phyloP scores from a whole-genome alignment of 768 basidiomycete genomes.

The Chlorophyllum brunneum region DNA sequence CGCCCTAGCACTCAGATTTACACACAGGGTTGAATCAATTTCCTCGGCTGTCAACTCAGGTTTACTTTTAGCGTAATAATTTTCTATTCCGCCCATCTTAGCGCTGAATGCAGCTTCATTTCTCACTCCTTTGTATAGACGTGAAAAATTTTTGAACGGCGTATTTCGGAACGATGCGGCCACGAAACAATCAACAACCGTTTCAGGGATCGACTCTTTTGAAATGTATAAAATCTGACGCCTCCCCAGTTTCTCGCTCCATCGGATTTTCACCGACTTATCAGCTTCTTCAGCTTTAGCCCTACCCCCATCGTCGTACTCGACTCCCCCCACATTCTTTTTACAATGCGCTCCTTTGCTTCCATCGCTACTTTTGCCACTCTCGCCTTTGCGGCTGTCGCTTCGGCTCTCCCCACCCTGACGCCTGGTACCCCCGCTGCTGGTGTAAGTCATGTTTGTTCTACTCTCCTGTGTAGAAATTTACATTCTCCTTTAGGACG shows the following conservation, averaged over 20 bases:
- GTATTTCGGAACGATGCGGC: background rate
- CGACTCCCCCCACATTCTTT: slow-evolving; percentile 13
- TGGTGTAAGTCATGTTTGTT: background rate
- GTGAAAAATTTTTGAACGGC: background rate
- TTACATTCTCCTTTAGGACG: background rate
- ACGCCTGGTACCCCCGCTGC: background rate
- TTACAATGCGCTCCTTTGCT: slow-evolving; percentile 9
- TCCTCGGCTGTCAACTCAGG: background rate
- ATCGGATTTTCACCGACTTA: background rate
- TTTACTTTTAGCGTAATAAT: slow-evolving; percentile 2
- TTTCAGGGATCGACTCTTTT: background rate
- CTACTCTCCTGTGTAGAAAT: background rate
- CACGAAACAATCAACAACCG: background rate
- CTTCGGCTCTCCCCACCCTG: slow-evolving; percentile 12
- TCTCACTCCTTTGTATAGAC: background rate
- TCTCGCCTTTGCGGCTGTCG: slow-evolving; percentile 7
- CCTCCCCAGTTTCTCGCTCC: background rate
- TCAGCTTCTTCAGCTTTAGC: background rate
- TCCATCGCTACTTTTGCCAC: slow-evolving; percentile 17
- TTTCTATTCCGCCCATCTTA: slow-evolving; percentile 2
- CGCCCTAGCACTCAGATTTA: too few relatives aligned
- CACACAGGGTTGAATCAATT: too few relatives aligned
- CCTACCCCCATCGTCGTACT: slow-evolving; percentile 12
- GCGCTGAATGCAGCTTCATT: slow-evolving; percentile 1
- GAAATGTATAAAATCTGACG: background rate